Evolutionary conservation across 2,329 filamentous ascomycete genomes (phyloP).

Genomic region (Colletotrichum lindemuthianum): DNA sequence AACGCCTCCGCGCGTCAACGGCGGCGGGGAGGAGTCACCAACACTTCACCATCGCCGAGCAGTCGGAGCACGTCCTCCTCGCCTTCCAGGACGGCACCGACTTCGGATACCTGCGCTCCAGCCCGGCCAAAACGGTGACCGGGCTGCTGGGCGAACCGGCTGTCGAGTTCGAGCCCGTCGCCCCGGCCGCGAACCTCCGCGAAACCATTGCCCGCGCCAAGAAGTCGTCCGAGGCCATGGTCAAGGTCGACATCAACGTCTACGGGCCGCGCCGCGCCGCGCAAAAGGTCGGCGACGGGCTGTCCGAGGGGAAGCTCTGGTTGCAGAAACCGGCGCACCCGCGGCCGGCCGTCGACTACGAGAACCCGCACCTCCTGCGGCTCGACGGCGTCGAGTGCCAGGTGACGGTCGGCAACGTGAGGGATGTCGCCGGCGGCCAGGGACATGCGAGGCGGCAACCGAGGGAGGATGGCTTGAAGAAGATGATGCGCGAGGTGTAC

Average conservation of each 20-base stretch:
- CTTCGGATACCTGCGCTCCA: conserved; percentile 40
- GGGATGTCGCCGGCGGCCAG: background rate
- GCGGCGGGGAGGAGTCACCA: conserved; percentile 25
- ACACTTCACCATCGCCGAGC: conserved; percentile 37
- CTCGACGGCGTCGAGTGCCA: conserved; percentile 37
- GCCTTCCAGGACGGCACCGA: conserved; percentile 38
- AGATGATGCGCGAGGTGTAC: conserved; percentile 37
- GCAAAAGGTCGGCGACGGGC: conserved; percentile 39
- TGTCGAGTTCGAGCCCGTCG: conserved; percentile 40
- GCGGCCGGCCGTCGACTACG: conserved; percentile 38
- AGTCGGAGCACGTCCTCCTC: conserved; percentile 38
- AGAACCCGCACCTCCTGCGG: conserved; percentile 46
- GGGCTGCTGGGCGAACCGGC: conserved; percentile 27
- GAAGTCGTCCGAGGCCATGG: conserved; percentile 43
- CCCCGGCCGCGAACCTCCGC: conserved; percentile 34
- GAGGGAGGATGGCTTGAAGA: conserved; percentile 17
- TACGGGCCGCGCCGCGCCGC: conserved; percentile 44
- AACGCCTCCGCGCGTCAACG: conserved; percentile 13
- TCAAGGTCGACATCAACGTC: conserved; percentile 48
- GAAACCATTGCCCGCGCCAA: conserved; percentile 40
- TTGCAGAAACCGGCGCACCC: conserved; percentile 46
- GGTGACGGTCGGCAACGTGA: background rate
- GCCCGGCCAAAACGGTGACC: conserved; percentile 37
- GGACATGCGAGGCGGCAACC: background rate
- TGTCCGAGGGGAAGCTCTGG: conserved; percentile 46